These are phyloP conservation scores for Microthyrium microscopicum DNA, from an alignment of 2,329 filamentous ascomycete genomes.

Conservation along the genomic window DNA sequence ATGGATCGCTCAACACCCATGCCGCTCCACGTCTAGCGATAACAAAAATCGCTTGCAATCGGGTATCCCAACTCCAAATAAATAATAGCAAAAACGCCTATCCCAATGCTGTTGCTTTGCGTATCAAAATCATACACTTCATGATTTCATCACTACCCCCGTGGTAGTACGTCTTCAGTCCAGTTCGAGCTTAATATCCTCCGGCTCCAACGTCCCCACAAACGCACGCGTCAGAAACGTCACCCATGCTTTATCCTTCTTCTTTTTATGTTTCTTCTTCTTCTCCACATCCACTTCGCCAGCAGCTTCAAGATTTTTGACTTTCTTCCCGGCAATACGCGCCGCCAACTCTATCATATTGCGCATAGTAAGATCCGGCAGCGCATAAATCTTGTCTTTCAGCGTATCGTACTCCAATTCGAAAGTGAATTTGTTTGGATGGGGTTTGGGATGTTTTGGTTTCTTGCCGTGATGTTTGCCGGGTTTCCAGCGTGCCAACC, in stretches of 20 bases:
- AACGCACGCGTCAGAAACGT: conserved; percentile 67
- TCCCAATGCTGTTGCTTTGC: too few relatives aligned
- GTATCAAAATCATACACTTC: too few relatives aligned
- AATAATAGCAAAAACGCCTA: too few relatives aligned
- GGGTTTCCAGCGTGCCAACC: conserved; percentile 48
- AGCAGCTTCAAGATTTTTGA: conserved; percentile 12
- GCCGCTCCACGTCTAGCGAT: too few relatives aligned
- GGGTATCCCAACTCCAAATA: too few relatives aligned
- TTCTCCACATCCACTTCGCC: conserved; percentile 23
- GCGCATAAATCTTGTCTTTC: conserved; percentile 54
- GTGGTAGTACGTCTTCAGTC: too few relatives aligned
- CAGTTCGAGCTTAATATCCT: conserved; percentile 49
- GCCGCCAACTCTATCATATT: conserved; percentile 67
- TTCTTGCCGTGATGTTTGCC: conserved; percentile 45
- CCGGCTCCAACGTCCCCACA: conserved; percentile 51
- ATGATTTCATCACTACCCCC: too few relatives aligned
- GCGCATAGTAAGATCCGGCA: conserved; percentile 70
- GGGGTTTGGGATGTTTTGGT: conserved; percentile 29
- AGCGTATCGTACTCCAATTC: conserved; percentile 78
- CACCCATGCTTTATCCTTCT: conserved; percentile 52
- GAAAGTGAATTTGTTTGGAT: conserved; percentile 51
- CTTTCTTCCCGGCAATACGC: conserved; percentile 42
- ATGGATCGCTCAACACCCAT: too few relatives aligned
- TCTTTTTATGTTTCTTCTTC: conserved; percentile 24
- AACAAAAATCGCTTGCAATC: too few relatives aligned